These are phyloP conservation scores for Trichophyton mentagrophytes DNA, from an alignment of 2,329 filamentous ascomycete genomes.

Conservation along the genomic window DNA sequence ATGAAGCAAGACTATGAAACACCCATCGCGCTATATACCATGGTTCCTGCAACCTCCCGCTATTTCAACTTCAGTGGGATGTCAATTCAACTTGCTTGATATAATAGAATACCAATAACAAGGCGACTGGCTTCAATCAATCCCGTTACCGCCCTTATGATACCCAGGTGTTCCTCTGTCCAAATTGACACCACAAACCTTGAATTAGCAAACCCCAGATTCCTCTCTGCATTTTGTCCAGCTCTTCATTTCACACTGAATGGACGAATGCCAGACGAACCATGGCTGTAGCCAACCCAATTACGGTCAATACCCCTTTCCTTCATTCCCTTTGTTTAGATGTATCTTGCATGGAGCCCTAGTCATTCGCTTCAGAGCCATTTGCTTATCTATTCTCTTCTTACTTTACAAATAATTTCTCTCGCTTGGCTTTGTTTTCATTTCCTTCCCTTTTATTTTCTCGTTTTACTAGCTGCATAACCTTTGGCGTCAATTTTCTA, in stretches of 20 bases:
- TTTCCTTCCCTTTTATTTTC: not conserved
- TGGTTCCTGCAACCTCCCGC: not conserved
- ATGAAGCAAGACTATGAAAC: not conserved
- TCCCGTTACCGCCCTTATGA: not conserved
- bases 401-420: not conserved
- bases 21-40: not conserved
- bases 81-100: not conserved
- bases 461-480: not conserved
- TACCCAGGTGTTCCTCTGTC: not conserved
- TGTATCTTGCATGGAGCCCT: not conserved
- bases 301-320: not conserved
- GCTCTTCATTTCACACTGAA: not conserved
- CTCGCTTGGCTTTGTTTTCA: not conserved
- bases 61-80: not conserved
- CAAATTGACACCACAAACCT: not conserved
- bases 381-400: not conserved
- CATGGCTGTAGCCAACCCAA: not conserved
- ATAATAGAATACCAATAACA: not conserved
- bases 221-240: not conserved
- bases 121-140: not conserved
- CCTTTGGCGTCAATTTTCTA: not conserved
- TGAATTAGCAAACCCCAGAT: not conserved
- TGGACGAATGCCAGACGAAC: not conserved
- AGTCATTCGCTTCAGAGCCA: not conserved
- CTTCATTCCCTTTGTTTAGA: constrained; percentile 1